These are phyloP conservation scores for Volvox carteri DNA, from an alignment of 163 green algal species.

Conservation along the genomic window DNA sequence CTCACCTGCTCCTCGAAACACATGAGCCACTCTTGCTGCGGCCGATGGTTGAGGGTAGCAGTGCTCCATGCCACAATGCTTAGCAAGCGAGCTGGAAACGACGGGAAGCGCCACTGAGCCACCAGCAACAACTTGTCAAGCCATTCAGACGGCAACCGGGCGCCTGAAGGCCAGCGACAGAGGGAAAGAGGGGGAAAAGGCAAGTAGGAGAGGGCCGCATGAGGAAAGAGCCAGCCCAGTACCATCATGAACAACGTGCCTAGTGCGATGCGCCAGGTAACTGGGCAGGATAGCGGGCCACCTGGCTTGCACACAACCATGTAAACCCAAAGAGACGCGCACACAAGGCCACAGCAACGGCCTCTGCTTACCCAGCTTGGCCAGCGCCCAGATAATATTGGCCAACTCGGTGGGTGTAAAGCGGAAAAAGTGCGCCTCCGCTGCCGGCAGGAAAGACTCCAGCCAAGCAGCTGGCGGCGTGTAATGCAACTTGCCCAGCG, in stretches of 20 bases:
- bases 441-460: conserved; percentile 47
- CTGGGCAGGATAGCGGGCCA: no score
- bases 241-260: no score
- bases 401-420: conserved; percentile 65
- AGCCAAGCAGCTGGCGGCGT: conserved; percentile 44
- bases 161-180: neutral
- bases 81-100: conserved; percentile 63
- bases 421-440: conserved; percentile 63
- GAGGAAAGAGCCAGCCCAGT: no score
- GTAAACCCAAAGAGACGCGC: no score
- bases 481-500: conserved; percentile 61
- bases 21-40: conserved; percentile 66
- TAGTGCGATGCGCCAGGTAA: no score
- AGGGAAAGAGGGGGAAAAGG: neutral
- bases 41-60: conserved; percentile 60
- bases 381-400: conserved; percentile 70
- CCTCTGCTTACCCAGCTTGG: conserved; percentile 61
- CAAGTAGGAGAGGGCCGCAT: no score
- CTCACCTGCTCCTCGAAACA: conserved; percentile 69
- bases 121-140: conserved; percentile 67
- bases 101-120: conserved; percentile 68
- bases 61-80: conserved; percentile 66
- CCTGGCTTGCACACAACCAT: no score
- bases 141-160: conserved; percentile 47
- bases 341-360: no score